Base-by-base conservation (phyloP, 1,284 basidiomycete species). In the Boletus sp. region DNA sequence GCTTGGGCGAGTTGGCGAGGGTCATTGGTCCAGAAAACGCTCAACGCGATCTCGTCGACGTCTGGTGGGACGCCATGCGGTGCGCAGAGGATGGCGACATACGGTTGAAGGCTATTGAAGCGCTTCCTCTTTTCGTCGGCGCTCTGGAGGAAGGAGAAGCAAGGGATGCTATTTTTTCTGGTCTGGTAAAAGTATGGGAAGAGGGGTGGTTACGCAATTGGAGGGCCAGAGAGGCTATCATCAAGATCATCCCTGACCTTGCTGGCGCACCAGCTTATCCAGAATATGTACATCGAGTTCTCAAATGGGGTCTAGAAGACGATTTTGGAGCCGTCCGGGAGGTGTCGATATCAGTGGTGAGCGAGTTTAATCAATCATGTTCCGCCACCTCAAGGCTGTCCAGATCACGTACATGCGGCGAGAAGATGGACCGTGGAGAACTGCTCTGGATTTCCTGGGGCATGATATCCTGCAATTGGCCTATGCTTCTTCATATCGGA, bases 1-100 rank as follows among this genome's bases (percentile, higher is more conserved):
- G 90, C 41, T 65, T 96, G 23, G 94, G 94, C 51, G 93, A 95
- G 67, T 70, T 98, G 37, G 94, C 93, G 29, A 84, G 84, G 61
- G 86, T 98, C 48, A 76, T 98, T 36, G 88, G 88, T 0, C 73
- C 78, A 10, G 80, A 84, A 33, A 73, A 86, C 46, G 76, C 93
- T 0, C 72, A 74, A 33, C 67, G 69, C 35, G 92, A 95, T 62
- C 71, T 99, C 41, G 61, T 94, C 46, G 76, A 76, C 4, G 76
- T 92, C 1, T 93, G 91, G 82, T 78, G 77, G 67, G 75, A 76
- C 64, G 71, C 73, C 67, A 65, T 85, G 60, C 63, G 73, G 22
- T 69, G 66, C 53, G 75, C 79, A 16, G 80, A 79, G 5, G 84
- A 85, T 49, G 71, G 75, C 41, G 87, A 89, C 41, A 81, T 93